Conservation (phyloP, 169 alveolate genomes). For the Cryptosporidium andersoni region DNA sequence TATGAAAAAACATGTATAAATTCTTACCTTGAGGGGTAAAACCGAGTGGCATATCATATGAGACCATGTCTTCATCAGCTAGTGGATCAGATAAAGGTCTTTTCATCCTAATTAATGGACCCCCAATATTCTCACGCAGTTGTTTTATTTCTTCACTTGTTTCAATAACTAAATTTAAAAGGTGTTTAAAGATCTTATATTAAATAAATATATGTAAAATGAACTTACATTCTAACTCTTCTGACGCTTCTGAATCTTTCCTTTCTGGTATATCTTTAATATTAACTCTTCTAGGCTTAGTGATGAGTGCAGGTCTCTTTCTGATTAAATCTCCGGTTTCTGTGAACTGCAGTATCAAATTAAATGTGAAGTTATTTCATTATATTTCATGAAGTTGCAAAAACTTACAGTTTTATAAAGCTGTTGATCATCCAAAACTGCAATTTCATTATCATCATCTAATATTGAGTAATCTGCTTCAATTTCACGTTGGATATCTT, state of each 20-base stretch:
- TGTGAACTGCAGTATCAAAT: conserved; percentile 29
- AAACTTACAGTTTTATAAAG: conserved; percentile 35
- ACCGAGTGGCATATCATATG: conserved; percentile 56
- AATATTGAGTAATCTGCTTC: too few species aligned
- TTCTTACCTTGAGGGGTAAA: conserved; percentile 40
- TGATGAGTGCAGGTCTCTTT: neutral
- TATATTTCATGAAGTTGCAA: neutral
- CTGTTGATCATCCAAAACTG: conserved; percentile 23
- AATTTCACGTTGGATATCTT: too few species aligned
- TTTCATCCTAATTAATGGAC: conserved; percentile 43
- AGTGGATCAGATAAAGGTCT: conserved; percentile 7
- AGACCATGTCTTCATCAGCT: conserved; percentile 41
- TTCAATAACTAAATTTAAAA: conserved; percentile 33
- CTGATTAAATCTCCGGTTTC: conserved; percentile 3
- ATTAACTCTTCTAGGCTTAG: neutral
- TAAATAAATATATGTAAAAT: neutral
- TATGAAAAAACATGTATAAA: too few species aligned
- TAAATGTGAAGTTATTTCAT: neutral
- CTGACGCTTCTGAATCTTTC: neutral
- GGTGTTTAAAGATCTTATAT: neutral
- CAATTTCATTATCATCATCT: conserved; percentile 25
- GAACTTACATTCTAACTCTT: conserved; percentile 65
- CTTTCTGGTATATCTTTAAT: conserved; percentile 30
- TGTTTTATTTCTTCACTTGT: conserved; percentile 46
- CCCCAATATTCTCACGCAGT: conserved; percentile 37